Base-by-base conservation (phyloP, 2,329 filamentous ascomycete genomes). In the Talaromyces pinophilus region DNA sequence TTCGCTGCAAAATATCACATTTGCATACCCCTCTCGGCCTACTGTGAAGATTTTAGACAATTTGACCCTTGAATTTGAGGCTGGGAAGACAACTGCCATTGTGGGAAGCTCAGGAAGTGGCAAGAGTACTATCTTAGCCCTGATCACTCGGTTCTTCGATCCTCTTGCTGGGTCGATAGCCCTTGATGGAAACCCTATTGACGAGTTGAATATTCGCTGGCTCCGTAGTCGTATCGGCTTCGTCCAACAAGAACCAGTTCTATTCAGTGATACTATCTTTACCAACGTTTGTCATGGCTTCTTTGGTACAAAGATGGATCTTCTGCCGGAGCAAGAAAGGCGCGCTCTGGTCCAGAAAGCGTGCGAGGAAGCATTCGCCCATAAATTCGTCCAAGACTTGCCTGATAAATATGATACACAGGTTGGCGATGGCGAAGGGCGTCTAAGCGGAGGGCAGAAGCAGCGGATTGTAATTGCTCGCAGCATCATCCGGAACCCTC, bases 391-490 rank as follows among this genome's bases (percentile, higher is more conserved):
- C n/a, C 44, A 46, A 46, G 17, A 22, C 1, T 19, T 46, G 44
- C 44, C 44, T 46, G 44, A 46, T 11, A 46, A 46, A 19, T 46
- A 46, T 46, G 44, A 46, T 46, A 46, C 44, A 8, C n/a, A 46
- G 44, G 10, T 46, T 22, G 44, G 44, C 3, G 44, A 46, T 46
- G 44, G 44, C 22, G n/a, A 46, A 4, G 44, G 44, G n/a, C 44
- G 44, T 13, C 44, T 46, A 22, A 46, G 44, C n/a, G 95, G 95
- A 76, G 95, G 95, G 35, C 95, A 99, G 80, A 97, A 97, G 78
- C 95, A 98, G 79, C 91, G 95, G 71, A 95, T 98, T 73, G 93
- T 93, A 13, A 97, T 97, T 78, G 93, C 94, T 8, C 86, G 93
- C 73, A 93, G 93, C 42, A 87, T 97, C 66, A 92, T 97, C 35